Percentiles rank a stretch among this genome's conserved stretches.
phyloP scores from a whole-genome alignment of 1,284 basidiomycete species.

The Apiotrichum montevideense region DNA sequence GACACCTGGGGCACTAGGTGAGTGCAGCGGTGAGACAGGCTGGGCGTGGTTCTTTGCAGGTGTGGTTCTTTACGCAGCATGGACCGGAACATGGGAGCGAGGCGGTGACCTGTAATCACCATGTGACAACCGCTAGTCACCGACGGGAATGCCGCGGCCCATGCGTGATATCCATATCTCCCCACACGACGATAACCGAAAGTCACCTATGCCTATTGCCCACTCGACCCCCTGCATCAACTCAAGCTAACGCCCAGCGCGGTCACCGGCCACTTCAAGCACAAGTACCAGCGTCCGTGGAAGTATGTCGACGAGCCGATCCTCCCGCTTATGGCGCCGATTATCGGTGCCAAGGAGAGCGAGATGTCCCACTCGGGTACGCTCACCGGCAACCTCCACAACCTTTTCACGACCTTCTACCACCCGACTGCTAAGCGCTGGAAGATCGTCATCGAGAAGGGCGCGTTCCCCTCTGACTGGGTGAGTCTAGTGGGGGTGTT shows the following conservation, averaged over 20 bases:
- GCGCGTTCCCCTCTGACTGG: conserved; percentile 93
- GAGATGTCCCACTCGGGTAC: conserved; percentile 95
- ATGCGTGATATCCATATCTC: too few species aligned
- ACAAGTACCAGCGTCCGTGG: conserved; percentile 80
- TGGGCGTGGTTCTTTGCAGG: too few species aligned
- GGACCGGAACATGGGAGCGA: too few species aligned
- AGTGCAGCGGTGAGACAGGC: conserved; percentile 14
- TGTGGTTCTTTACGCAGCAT: too few species aligned
- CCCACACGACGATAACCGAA: too few species aligned
- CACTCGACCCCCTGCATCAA: background rate
- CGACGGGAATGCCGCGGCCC: too few species aligned
- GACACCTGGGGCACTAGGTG: conserved; percentile 79
- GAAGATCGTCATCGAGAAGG: conserved; percentile 93
- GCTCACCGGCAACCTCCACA: conserved; percentile 88
- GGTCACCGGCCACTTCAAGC: conserved; percentile 86
- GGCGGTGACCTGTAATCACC: too few species aligned
- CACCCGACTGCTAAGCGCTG: conserved; percentile 70
- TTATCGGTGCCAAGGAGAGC: conserved; percentile 77
- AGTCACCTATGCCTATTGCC: too few species aligned
- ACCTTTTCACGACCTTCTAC: conserved; percentile 91
- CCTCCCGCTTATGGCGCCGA: conserved; percentile 66
- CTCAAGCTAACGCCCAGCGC: conserved; percentile 53
- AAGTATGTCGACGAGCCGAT: conserved; percentile 68
- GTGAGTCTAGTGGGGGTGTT: conserved; percentile 48
- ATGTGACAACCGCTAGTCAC: too few species aligned